Conservation (phyloP, 441 rosid species). For the Gossypium schwendimanii region DNA sequence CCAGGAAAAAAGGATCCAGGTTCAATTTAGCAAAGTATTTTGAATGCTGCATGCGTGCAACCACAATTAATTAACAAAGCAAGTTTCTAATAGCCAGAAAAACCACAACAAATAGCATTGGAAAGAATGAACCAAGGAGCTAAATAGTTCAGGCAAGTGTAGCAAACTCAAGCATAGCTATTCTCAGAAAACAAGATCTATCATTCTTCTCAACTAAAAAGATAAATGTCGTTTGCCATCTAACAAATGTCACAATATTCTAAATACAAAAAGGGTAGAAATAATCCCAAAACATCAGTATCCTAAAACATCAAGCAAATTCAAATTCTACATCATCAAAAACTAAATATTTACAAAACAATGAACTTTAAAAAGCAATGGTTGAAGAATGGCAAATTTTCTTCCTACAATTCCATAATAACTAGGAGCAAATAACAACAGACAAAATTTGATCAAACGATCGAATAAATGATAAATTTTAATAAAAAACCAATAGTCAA, state of each 20-base stretch:
- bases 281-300: not conserved
- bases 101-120: not conserved
- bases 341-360: not conserved
- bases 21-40: not conserved
- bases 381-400: not conserved
- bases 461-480: not conserved
- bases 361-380: not conserved
- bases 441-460: not conserved
- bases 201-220: not conserved
- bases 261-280: not conserved
- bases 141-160: not conserved
- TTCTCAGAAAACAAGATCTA: not conserved
- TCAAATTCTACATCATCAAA: not conserved
- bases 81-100: not conserved
- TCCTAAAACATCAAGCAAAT: not conserved
- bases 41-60: not conserved
- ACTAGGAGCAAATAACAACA: not conserved
- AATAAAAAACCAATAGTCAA: not conserved
- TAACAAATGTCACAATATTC: not conserved
- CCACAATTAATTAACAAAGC: not conserved
- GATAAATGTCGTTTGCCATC: not conserved
- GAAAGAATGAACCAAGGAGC: not conserved
- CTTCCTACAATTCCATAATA: not conserved
- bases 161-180: not conserved
- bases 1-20: not conserved